Base-by-base conservation (phyloP, 164 flowering plant species). In the Paratinospora sagittata region DNA sequence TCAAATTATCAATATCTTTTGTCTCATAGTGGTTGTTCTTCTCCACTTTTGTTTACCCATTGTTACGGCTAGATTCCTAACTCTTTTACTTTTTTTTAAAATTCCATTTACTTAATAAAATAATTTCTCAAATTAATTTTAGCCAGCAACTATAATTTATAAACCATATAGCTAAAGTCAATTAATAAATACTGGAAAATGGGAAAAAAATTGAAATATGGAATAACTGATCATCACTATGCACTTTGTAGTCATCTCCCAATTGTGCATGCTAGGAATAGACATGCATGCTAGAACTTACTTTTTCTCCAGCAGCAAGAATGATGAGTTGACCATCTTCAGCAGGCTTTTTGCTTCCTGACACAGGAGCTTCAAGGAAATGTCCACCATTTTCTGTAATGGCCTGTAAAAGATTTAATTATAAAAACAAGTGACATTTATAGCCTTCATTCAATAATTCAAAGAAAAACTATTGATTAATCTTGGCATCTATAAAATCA, bases 271-370 rank as follows among this genome's bases (percentile, higher is more conserved):
- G 23, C 45, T 0, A 16, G 60, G 14, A 52, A 52, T 6, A 52
- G 21, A 8, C 60, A 52, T 14, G 60, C n/a, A 19, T 8, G 2
- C 17, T 41, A 41, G 13, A 41, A 71, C 60, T 74, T 78, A 90
- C 99, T 91, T 90, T 86, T 33, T 88, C 93, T 43, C 99, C 99
- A 72, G 97, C 99, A 76, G 99, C 90, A 79, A 95, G 97, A 75
- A 95, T 92, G 43, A 95, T 81, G n/a, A 95, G 81, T 76, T 95
- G 99, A 64, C 99, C 99, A 87, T 88, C 93, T 86, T 95, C 98
- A 67, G 98, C 97, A 63, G 98, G 98, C 77, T 92, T 88, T 76
- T 95, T 95, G 89, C 98, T 95, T 66, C 98, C 98, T 37, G 97
- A 95, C 49, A 95, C 98, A 36, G 98, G 98, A 81, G 90, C 98